Evolutionary conservation across 495 filamentous ascomycete genomes (phyloP), one percentile per base, ranked within the genome.

Genomic region (Astrothelium subdiscretum): DNA sequence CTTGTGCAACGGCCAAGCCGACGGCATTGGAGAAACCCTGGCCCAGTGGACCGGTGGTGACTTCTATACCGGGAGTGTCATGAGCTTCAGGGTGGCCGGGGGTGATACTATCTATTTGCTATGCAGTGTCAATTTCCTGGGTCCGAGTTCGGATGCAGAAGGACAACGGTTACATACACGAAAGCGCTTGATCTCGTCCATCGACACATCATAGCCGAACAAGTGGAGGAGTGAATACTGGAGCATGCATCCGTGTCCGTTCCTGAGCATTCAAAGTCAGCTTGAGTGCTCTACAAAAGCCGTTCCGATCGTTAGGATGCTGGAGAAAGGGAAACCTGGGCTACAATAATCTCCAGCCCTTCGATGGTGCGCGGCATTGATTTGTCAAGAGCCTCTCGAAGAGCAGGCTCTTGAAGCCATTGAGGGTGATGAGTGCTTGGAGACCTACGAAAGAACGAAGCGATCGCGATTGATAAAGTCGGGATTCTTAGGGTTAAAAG

Each of bases 191-290:
- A 99, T 71, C 79, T 97, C 92, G 66, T 97, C 90, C 60, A 99
- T 76, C 66, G 84, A 80, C 54, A 97, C 40, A 59, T 76, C 83
- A 75, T 95, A 99, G 75, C 95, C 94, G 78, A 91, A 95, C 31
- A 99, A 81, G 81, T 99, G 94, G 66, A 99, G 87, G 67, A 99
- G 83, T 70, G 94, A 87, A 86, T 99, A 99, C 76, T 96, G 94
- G 61, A 98, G 90, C 92, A 97, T 96, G 82, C 94, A 98, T 66
- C 87, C 94, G 77, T 98, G 94, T 65, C 94, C 94, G 80, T 98
- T 98, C 59, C 92, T 97, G 70, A 68, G 40, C 27, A 38, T 38
- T 26, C 0, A 32, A 69, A 61, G 62, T 70, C 62, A 70, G 68
- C 51, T 22, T n/a, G 43, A 22, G 5, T n/a, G 20, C 5, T 22